phyloP scores from a whole-genome alignment of 257 asterid species.

The Primulina eburnea region DNA sequence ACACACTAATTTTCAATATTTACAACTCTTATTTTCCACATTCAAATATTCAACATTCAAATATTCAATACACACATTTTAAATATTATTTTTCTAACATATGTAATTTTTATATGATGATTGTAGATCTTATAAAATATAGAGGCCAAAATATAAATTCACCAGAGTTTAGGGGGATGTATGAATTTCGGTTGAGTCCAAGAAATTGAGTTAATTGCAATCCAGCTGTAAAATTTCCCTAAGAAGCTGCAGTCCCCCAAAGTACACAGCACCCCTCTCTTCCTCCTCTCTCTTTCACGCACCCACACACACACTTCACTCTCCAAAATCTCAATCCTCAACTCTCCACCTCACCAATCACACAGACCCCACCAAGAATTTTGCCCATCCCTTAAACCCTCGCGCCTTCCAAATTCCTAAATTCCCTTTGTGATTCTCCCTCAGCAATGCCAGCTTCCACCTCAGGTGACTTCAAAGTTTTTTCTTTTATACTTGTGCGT shows the following conservation, averaged over 20 bases:
- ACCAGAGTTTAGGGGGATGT: neutral
- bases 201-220: neutral
- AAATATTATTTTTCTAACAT: no score
- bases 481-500: neutral
- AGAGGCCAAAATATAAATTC: neutral
- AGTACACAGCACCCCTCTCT: conserved; percentile 25
- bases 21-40: no score
- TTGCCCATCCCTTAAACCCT: conserved; percentile 41
- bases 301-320: conserved; percentile 35
- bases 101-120: no score
- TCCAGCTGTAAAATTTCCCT: conserved; percentile 19
- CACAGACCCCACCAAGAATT: conserved; percentile 70
- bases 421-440: conserved; percentile 33
- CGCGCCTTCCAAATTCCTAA: conserved; percentile 37
- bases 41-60: no score
- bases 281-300: conserved; percentile 37
- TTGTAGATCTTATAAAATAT: no score
- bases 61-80: no score
- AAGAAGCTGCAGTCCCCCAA: conserved; percentile 21
- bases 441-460: conserved; percentile 94
- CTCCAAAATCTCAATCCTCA: conserved; percentile 34
- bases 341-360: conserved; percentile 51
- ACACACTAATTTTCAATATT: no score
- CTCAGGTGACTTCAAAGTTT: conserved; percentile 49
- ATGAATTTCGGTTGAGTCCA: neutral